Evolutionary conservation across 2,329 filamentous ascomycete genomes (phyloP).

Genomic region (Scytalidium sp.): DNA sequence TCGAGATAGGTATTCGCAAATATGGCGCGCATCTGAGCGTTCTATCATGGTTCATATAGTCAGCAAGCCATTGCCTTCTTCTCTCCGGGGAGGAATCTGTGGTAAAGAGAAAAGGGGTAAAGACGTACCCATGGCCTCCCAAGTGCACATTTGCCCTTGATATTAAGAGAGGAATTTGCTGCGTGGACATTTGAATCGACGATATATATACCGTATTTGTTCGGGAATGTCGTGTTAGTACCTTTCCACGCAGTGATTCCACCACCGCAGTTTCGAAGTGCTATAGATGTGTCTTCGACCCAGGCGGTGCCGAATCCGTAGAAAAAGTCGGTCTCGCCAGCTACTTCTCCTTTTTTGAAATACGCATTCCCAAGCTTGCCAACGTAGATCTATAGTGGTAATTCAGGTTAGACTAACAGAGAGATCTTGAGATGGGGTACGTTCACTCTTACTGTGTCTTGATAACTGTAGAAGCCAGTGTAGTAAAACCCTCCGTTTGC

Average conservation of each 20-base stretch:
- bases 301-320: conserved; percentile 67
- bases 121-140: conserved; percentile 44
- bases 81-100: too few relatives aligned
- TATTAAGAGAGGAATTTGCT: conserved; percentile 42
- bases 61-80: neutral
- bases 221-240: conserved; percentile 61
- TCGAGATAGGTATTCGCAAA: conserved; percentile 49
- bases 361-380: conserved; percentile 66
- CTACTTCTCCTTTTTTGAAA: conserved; percentile 58
- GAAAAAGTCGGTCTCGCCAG: conserved; percentile 66
- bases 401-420: neutral
- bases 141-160: conserved; percentile 43
- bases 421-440: neutral
- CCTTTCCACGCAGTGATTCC: conserved; percentile 70
- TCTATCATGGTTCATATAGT: conserved; percentile 18
- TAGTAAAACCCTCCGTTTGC: conserved; percentile 67
- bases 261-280: conserved; percentile 59
- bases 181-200: conserved; percentile 50
- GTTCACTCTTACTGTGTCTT: conserved; percentile 53
- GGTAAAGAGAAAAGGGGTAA: neutral
- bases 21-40: conserved; percentile 47
- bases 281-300: conserved; percentile 51
- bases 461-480: conserved; percentile 64
- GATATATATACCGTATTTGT: conserved; percentile 67
- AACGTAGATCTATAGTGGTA: conserved; percentile 50